A percentile compares a stretch with the other conserved stretches of the same genome.
Evolutionary conservation across 768 basidiomycete genomes (phyloP).

Genomic region (Rhodocollybia butyracea): DNA sequence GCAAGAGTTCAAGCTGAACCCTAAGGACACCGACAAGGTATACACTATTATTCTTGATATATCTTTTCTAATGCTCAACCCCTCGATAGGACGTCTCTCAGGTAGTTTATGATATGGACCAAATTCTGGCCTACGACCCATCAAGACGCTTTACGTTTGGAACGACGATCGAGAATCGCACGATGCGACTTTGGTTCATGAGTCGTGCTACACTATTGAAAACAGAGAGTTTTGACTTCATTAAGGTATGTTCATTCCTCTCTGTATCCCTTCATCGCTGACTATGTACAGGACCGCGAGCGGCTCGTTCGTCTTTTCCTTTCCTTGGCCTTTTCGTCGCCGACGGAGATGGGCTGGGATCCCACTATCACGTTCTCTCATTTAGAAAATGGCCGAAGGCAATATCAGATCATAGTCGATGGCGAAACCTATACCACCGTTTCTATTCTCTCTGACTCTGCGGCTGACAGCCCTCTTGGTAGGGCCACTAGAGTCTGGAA

Average conservation of each 20-base stretch:
- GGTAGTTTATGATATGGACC: background rate
- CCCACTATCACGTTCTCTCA: background rate
- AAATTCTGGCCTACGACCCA: background rate
- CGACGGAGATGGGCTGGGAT: background rate
- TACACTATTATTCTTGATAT: background rate
- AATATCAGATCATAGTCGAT: background rate
- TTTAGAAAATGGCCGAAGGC: background rate
- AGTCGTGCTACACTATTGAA: background rate
- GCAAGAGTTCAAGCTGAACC: no score
- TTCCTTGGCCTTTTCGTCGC: background rate
- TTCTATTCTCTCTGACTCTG: background rate
- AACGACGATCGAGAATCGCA: background rate
- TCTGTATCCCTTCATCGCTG: background rate
- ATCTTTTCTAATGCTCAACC: background rate
- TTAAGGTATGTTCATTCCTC: background rate
- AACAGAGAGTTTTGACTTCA: background rate
- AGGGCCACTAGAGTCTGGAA: background rate
- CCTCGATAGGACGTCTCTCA: background rate
- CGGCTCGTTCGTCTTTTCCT: background rate
- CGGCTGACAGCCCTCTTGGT: background rate
- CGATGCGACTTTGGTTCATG: background rate
- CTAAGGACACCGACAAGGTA: no score
- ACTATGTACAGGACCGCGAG: background rate
- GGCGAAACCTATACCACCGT: background rate
- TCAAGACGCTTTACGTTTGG: background rate